Evolutionary conservation across 345 rosid species (phyloP), one percentile per base, ranked within the genome.

Genomic region (Boechera stricta): DNA sequence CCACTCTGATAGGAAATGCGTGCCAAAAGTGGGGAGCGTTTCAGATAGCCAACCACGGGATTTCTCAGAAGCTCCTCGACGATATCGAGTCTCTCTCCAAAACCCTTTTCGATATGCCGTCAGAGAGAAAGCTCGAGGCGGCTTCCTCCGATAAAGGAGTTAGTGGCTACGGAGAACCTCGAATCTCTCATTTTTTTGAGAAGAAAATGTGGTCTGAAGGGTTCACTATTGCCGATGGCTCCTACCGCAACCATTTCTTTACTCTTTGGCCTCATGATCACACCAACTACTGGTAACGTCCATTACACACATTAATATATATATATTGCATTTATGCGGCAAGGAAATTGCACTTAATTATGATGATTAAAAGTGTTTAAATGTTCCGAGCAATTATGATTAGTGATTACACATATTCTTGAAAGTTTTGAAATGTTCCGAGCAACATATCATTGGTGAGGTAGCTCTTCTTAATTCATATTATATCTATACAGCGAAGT

Each of bases 131-230:
- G 77, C 88, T 90, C 35, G 82, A 85, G 67, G 94, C 90, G 2
- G 85, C 86, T 6, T 81, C 96, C 38, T 76, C 87, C 2, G 86
- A 91, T 0, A 88, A 85, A 39, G 94, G 96, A 0, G 64, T 86
- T 55, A 80, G 91, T 0, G 98, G 99, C 57, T 95, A 88, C 39
- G 98, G 98, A 0, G 82, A 86, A 4, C 90, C 96, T 0, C 86
- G 88, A 51, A 88, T 91, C 32, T 85, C 98, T 8, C 69, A 86
- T 32, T 91, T 89, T 74, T 95, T 92, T 61, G 79, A 92, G 16
- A 95, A 91, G 86, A 86, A 77, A 54, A 89, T 95, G 97, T 95
- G 99, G 99, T 89, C 94, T 7, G 98, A 92, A 73, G 98, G 99
- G 6, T 91, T 92, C 82, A 89, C 99, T 51, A 76, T 95, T 15